Evolutionary conservation across 2,329 filamentous ascomycete genomes (phyloP), one percentile per base, ranked within the genome.

Genomic region (Coniochaeta sp.): DNA sequence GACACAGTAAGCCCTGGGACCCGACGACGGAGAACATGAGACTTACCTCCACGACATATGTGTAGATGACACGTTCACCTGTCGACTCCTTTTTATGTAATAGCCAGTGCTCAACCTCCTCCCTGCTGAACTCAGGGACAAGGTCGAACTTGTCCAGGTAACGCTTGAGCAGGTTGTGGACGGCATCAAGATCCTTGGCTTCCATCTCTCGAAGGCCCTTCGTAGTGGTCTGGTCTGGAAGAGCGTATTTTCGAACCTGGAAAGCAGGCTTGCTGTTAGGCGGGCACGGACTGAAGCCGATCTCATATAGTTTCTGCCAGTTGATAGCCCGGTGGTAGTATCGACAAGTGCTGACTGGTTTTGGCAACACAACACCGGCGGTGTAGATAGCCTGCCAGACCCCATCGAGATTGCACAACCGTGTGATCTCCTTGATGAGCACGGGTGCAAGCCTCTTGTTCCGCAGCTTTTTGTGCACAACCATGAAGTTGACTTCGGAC

Each of bases 311-410:
- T 79, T 99, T 98, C 74, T 92, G 83, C 95, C 95, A 99, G 77
- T 99, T 89, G 60, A 99, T 79, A 11, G 92, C 87, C 62, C 95
- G 89, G 75, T 99, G 95, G 76, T 89, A 99, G 80, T 99, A 99
- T 65, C 95, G 86, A 71, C 92, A 96, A 12, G 92, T 96, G 74
- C 90, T 93, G 64, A 99, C 85, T 5, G 95, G 95, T 40, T 89
- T 96, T 31, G 95, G 95, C 1, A 99, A 82, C 43, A 99, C 87
- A 22, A 93, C 88, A 43, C 95, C 95, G 31, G 89, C 95, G 1
- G 95, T 99, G 78, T 97, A 98, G 61, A 99, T 90, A 57, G 93
- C 95, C 76, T 99, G 95, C 82, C 89, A 98, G 65, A 96, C 89
- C 60, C 88, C 90, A 64, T 89, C 81, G 56, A 92, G 77, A 74